These are phyloP conservation scores for Picocystis sp. DNA, from an alignment of 163 green algal genomes.

Conservation along the genomic window DNA sequence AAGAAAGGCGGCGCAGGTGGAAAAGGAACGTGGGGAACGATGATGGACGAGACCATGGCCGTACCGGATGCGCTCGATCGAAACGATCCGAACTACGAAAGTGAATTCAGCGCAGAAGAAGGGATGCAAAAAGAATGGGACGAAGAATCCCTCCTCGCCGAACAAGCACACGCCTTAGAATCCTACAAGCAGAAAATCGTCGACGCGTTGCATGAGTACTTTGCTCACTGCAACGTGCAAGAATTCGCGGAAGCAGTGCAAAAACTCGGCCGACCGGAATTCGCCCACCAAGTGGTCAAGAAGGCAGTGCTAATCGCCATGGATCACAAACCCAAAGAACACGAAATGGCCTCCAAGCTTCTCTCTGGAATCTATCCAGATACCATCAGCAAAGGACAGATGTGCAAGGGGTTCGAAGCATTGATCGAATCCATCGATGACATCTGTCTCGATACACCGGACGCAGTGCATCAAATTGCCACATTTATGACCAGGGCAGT, in stretches of 20 bases:
- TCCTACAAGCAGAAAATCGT: constrained; percentile 46
- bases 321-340: constrained; percentile 69
- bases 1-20: constrained; percentile 67
- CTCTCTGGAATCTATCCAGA: constrained; percentile 54
- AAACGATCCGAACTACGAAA: constrained; percentile 79
- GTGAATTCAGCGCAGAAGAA: constrained; percentile 32
- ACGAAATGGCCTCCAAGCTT: constrained; percentile 64
- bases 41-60: constrained; percentile 20
- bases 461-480: constrained; percentile 38
- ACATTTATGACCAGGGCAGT: constrained; percentile 67
- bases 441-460: constrained; percentile 74
- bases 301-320: constrained; percentile 52
- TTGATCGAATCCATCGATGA: constrained; percentile 63
- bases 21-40: constrained; percentile 64
- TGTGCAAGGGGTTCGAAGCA: constrained; percentile 45
- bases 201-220: neutral
- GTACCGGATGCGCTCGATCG: constrained; percentile 23
- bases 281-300: constrained; percentile 56
- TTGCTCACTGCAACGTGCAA: constrained; percentile 17
- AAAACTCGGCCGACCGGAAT: no score
- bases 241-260: constrained; percentile 12
- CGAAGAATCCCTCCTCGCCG: no score
- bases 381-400: constrained; percentile 14
- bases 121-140: no score
- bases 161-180: no score